phyloP scores from a whole-genome alignment of 2,329 filamentous ascomycete species.

The Furcasterigmium sp. region DNA sequence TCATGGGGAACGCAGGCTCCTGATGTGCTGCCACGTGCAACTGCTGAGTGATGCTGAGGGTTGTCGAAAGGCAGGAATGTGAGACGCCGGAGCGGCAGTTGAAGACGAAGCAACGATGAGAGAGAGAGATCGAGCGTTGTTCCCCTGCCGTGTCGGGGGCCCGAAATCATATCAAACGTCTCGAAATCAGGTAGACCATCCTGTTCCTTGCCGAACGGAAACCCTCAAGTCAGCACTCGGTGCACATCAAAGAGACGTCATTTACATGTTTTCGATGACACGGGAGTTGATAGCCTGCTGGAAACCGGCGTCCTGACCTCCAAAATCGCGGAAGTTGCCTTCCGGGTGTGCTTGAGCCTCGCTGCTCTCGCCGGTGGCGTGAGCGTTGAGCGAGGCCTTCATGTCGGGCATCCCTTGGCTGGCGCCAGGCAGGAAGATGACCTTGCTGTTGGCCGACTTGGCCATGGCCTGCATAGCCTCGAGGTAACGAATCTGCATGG shows the following conservation, averaged over 20 bases:
- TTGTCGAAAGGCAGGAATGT: background rate
- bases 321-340: constrained; percentile 42
- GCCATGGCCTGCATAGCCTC: constrained; percentile 99
- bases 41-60: background rate
- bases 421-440: constrained; percentile 71
- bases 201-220: constrained; percentile 8
- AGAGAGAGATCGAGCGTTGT: background rate
- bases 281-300: constrained; percentile 77
- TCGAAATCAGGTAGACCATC: constrained; percentile 8
- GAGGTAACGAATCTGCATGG: constrained; percentile 97
- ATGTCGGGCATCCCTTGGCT: constrained; percentile 50
- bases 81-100: background rate
- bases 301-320: constrained; percentile 56
- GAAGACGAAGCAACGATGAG: background rate
- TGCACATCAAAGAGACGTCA: constrained; percentile 4
- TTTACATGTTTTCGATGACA: constrained; percentile 80
- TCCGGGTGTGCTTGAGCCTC: constrained; percentile 34
- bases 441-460: constrained; percentile 84
- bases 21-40: background rate
- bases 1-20: background rate
- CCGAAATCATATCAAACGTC: background rate
- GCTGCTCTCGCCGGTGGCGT: constrained; percentile 25
- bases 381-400: constrained; percentile 35
- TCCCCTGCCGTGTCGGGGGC: background rate
- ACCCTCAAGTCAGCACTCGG: constrained; percentile 11